These are phyloP conservation scores for Plasmodium malariae DNA, from an alignment of 169 alveolate species.

Conservation along the genomic window DNA sequence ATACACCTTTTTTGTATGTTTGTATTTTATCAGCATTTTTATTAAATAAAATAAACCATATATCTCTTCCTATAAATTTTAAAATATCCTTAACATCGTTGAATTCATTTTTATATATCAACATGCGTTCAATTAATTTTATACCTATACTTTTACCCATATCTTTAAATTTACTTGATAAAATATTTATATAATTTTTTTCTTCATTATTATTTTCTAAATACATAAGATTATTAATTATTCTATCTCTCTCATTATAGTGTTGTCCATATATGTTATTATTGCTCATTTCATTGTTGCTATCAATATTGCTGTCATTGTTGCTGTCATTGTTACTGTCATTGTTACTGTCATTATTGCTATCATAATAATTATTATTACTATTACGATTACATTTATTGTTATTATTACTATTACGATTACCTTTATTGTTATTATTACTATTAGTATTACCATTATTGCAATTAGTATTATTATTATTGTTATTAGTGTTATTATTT, in stretches of 20 bases:
- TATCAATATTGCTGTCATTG: neutral
- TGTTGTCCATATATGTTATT: no score
- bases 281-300: neutral
- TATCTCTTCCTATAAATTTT: conserved; percentile 48
- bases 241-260: neutral
- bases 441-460: neutral
- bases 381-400: neutral
- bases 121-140: conserved; percentile 33
- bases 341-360: neutral
- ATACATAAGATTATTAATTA: neutral
- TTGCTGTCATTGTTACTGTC: neutral
- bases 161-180: conserved; percentile 28
- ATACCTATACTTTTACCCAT: conserved; percentile 68
- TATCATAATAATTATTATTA: no score
- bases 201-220: neutral
- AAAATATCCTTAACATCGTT: conserved; percentile 48
- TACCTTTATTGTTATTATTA: neutral
- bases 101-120: conserved; percentile 47
- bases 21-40: conserved; percentile 51
- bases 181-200: neutral
- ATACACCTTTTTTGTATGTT: conserved; percentile 42
- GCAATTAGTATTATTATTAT: neutral
- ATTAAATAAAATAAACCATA: conserved; percentile 47
- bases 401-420: neutral
- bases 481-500: neutral